Base-by-base conservation (phyloP, 441 rosid species). In the Theobroma grandiflorum region DNA sequence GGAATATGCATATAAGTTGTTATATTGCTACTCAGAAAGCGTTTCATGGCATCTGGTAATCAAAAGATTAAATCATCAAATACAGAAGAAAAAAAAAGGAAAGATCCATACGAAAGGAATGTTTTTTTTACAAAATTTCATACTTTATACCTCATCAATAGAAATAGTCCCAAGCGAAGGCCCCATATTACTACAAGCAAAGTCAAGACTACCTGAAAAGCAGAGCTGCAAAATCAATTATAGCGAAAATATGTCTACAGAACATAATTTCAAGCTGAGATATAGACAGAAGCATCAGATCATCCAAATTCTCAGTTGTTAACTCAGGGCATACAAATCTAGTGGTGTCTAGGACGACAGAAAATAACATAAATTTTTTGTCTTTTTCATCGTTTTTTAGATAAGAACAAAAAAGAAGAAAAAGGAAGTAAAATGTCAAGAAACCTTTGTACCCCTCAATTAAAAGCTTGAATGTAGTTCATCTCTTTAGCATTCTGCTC, bases 161-260 rank as follows among this genome's bases (percentile, higher is more conserved):
- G 92, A 83, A 92, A 96, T 53, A 91, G n/a, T 78, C 77, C 94
- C 66, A 96, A 87, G 75, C 98, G 98, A 87, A 96, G 89, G 66
- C 99, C 96, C 99, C 99, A 94, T 76, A 88, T 2, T 38, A 91
- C 86, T 4, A 91, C 96, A 62, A 96, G 93, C 65, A 78, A 55
- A 74, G 95, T 96, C 84, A 92, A 85, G 80, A 94, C 87, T 2
- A 93, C 84, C 99, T 96, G 95, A 40, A 79, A 76, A 58, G 59
- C 35, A 45, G 69, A 77, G 64, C 45, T 57, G 43, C 74, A 65
- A 61, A 78, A 65, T 71, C 57, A 80, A 57, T 65, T 64, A 70
- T 18, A 6, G 58, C 22, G 49, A 78, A 81, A 35, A 57, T 52
- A 79, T 5, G 40, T 53, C 37, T 31, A 72, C 22, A 74, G 42